A percentile compares a stretch with the other conserved stretches of the same genome.
Conservation (phyloP, 176 grass and related monocot species). For the Rhynchospora tenuis region DNA sequence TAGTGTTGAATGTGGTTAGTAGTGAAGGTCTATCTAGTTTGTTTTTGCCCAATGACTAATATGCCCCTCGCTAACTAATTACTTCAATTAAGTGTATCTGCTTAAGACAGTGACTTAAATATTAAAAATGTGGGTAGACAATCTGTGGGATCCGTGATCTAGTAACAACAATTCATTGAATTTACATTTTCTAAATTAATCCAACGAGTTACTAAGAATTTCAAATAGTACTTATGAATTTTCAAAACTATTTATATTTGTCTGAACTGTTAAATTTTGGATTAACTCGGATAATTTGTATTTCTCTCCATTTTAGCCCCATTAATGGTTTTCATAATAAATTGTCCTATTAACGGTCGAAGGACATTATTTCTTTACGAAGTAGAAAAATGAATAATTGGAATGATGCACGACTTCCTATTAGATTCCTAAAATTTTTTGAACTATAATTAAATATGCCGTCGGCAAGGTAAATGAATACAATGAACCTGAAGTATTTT, state of each 20-base stretch:
- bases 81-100: neutral
- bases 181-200: no score
- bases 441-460: neutral
- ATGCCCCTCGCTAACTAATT: neutral
- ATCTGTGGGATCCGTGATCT: neutral
- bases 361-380: no score
- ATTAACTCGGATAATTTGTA: no score
- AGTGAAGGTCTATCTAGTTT: neutral
- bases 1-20: neutral
- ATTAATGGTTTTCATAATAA: no score
- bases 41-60: neutral
- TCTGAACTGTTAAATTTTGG: no score
- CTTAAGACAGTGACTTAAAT: neutral
- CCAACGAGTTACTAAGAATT: no score
- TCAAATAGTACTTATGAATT: no score
- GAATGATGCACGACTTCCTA: neutral
- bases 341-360: no score
- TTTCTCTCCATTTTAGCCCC: no score
- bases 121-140: neutral
- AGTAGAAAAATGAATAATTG: no score
- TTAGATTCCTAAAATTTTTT: neutral
- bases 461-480: conserved; percentile 1
- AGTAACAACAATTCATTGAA: neutral
- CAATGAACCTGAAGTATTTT: neutral
- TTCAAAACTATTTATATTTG: no score